Percentiles rank a stretch among this genome's conserved stretches.
Evolutionary conservation across 805 yeast species (phyloP).

Genomic region (Komagataella populi): DNA sequence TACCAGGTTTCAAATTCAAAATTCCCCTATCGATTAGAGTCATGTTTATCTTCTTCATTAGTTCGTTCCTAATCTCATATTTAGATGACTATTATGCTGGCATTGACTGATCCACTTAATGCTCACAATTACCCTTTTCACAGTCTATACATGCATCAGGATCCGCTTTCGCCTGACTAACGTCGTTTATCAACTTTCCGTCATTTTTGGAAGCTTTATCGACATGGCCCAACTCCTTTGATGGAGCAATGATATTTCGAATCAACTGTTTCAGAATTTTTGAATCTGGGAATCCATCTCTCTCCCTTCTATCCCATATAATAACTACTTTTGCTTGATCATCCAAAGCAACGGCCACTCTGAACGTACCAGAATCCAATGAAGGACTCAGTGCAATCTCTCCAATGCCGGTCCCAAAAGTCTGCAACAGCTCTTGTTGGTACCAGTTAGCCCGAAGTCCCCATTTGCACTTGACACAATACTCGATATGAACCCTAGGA

Average conservation of each 20-base stretch:
- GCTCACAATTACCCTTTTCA: neutral
- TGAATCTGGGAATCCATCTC: slow-evolving; percentile 81
- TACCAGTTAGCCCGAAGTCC: slow-evolving; percentile 83
- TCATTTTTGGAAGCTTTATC: slow-evolving; percentile 19
- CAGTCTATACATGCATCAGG: neutral
- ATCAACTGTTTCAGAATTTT: slow-evolving; percentile 61
- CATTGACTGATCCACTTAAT: neutral
- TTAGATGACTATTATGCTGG: neutral
- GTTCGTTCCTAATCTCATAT: neutral
- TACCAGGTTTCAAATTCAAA: neutral
- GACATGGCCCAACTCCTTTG: slow-evolving; percentile 46
- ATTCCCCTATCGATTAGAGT: neutral
- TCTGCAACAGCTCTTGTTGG: slow-evolving; percentile 70
- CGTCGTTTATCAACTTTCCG: neutral
- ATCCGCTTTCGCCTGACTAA: neutral
- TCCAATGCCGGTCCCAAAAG: slow-evolving; percentile 37
- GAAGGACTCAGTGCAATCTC: slow-evolving; percentile 40
- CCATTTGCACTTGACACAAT: slow-evolving; percentile 83
- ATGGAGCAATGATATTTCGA: slow-evolving; percentile 45
- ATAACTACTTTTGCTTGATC: slow-evolving; percentile 11
- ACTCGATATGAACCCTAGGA: slow-evolving; percentile 57
- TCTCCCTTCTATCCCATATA: slow-evolving; percentile 46
- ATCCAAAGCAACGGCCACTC: slow-evolving; percentile 31
- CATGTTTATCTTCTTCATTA: neutral
- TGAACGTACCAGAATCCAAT: slow-evolving; percentile 40